Conservation (phyloP, 2,329 filamentous ascomycete species). For the Fonsecaea erecta region DNA sequence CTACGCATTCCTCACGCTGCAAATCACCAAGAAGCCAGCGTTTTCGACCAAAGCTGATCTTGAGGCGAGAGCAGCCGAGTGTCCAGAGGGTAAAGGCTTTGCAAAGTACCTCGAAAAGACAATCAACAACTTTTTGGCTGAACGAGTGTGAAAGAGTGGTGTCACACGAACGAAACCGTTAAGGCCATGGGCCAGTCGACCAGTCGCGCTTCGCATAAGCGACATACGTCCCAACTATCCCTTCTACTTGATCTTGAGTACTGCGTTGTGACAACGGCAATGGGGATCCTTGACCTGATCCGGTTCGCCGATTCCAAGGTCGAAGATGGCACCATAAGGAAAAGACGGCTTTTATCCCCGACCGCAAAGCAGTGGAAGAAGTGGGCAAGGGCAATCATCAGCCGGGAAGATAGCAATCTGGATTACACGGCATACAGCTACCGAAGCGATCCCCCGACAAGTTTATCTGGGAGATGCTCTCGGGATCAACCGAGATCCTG, state of each 20-base stretch:
- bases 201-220: conserved; percentile 41
- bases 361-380: conserved; percentile 66
- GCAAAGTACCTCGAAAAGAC: conserved; percentile 22
- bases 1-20: conserved; percentile 27
- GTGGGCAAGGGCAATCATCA: conserved; percentile 61
- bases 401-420: conserved; percentile 59
- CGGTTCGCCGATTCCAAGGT: conserved; percentile 68
- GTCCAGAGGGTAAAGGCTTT: conserved; percentile 20
- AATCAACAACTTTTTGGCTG: conserved; percentile 25
- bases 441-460: conserved; percentile 50
- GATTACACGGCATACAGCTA: conserved; percentile 59
- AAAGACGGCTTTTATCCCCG: conserved; percentile 67
- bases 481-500: conserved; percentile 64
- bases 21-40: conserved; percentile 26
- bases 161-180: conserved; percentile 56
- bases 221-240: conserved; percentile 28
- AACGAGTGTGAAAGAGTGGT: conserved; percentile 30
- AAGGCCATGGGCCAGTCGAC: conserved; percentile 58
- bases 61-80: conserved; percentile 15
- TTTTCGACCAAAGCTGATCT: conserved; percentile 25
- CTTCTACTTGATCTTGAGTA: conserved; percentile 63
- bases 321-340: conserved; percentile 66
- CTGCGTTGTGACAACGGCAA: conserved; percentile 63
- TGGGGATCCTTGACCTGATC: conserved; percentile 66
- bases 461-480: conserved; percentile 66